phyloP scores from a whole-genome alignment of 2,329 filamentous ascomycete genomes.

The Hortaea werneckii region DNA sequence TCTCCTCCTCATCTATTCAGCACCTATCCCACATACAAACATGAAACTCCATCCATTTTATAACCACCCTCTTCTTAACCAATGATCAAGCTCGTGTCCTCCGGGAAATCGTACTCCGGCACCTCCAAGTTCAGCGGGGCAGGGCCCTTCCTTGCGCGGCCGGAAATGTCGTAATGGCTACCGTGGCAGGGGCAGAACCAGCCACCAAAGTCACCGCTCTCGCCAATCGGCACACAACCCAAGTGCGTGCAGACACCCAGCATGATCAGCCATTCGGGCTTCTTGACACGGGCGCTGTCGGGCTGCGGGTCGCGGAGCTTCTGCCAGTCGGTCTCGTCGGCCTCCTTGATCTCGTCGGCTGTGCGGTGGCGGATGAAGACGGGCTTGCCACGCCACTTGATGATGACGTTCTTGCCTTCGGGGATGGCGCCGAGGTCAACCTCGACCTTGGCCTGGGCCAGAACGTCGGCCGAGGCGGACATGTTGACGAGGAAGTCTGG shows the following conservation, averaged over 20 bases:
- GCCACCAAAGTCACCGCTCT: conserved; percentile 94
- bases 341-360: conserved; percentile 82
- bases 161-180: conserved; percentile 99
- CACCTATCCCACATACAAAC: too few relatives aligned
- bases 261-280: conserved; percentile 99
- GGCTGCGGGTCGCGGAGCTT: conserved; percentile 81
- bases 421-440: conserved; percentile 86
- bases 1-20: not conserved
- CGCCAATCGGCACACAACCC: conserved; percentile 97
- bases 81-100: conserved; percentile 80
- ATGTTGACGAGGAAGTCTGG: conserved; percentile 99
- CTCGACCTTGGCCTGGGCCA: conserved; percentile 99
- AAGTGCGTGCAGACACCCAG: conserved; percentile 98
- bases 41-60: not conserved
- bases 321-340: conserved; percentile 76
- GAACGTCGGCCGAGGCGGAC: conserved; percentile 95
- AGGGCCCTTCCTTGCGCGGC: conserved; percentile 93
- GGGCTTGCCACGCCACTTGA: conserved; percentile 99
- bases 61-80: conserved; percentile 50
- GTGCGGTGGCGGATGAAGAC: conserved; percentile 99
- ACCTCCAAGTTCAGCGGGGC: conserved; percentile 97
- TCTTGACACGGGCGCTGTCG: conserved; percentile 89
- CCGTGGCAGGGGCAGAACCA: conserved; percentile 99
- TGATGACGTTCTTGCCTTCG: conserved; percentile 99
- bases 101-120: conserved; percentile 82